Conservation (phyloP, 805 yeast species). For the Candida koratica region DNA sequence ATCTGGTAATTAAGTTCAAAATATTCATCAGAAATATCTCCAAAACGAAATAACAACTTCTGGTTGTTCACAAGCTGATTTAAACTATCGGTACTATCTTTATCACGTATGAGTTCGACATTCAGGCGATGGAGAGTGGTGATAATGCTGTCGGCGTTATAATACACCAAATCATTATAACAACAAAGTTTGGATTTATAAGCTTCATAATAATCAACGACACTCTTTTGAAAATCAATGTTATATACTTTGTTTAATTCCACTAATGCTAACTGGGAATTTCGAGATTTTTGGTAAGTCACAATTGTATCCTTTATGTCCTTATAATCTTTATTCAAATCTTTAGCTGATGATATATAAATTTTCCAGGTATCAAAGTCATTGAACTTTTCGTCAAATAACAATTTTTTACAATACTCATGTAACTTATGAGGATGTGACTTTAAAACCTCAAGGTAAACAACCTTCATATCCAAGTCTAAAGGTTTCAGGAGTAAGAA, state of each 20-base stretch:
- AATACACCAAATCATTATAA: conserved; percentile 51
- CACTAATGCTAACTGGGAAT: conserved; percentile 26
- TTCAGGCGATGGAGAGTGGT: background rate
- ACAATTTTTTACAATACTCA: conserved; percentile 34
- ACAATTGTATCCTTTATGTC: conserved; percentile 19
- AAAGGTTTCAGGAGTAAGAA: conserved; percentile 21
- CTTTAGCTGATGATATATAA: conserved; percentile 42
- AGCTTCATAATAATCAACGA: conserved; percentile 39
- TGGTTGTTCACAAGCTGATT: conserved; percentile 36
- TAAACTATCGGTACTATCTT: conserved; percentile 16
- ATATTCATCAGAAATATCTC: conserved; percentile 8
- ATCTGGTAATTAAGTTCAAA: conserved; percentile 17
- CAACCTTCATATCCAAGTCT: conserved; percentile 62
- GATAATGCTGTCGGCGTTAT: background rate
- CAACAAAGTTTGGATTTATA: conserved; percentile 63
- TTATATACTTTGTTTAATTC: conserved; percentile 23
- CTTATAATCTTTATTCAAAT: conserved; percentile 31
- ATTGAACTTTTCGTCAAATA: conserved; percentile 53
- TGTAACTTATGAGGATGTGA: conserved; percentile 43
- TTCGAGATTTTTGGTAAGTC: conserved; percentile 20
- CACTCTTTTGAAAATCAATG: conserved; percentile 19
- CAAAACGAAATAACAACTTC: conserved; percentile 44
- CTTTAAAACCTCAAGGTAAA: conserved; percentile 47
- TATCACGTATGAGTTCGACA: background rate
- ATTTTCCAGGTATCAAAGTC: conserved; percentile 76